Percentiles rank a stretch among this genome's conserved stretches.
These are phyloP conservation scores for Pontederia crassipes DNA, from an alignment of 176 grass and related monocot genomes.

Conservation along the genomic window DNA sequence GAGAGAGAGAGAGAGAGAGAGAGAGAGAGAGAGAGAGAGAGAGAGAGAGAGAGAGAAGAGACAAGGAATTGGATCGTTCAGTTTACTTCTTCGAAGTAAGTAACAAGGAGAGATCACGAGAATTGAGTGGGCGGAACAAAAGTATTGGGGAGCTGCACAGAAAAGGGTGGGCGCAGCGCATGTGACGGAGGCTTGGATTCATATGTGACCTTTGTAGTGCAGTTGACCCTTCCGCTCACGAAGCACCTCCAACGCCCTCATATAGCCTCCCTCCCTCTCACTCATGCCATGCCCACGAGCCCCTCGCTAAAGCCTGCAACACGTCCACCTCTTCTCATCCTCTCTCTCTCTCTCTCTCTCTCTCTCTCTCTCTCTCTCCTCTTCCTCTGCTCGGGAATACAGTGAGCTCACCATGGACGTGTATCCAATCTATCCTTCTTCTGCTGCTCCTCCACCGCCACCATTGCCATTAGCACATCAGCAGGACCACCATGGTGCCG, in stretches of 20 bases:
- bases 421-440: neutral
- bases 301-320: neutral
- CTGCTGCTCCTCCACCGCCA: slow-evolving; percentile 15
- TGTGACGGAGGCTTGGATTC: slow-evolving; percentile 31
- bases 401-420: slow-evolving; percentile 1
- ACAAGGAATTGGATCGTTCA: neutral
- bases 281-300: neutral
- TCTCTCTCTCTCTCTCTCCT: slow-evolving; percentile 1
- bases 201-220: slow-evolving; percentile 19
- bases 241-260: neutral
- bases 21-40: neutral
- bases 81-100: neutral
- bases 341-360: slow-evolving; percentile 3
- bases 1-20: neutral
- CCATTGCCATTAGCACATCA: neutral
- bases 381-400: neutral
- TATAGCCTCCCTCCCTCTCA: neutral
- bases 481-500: neutral
- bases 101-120: slow-evolving; percentile 11
- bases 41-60: neutral
- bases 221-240: slow-evolving; percentile 13
- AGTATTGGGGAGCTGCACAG: neutral
- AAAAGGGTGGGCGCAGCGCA: slow-evolving; percentile 24
- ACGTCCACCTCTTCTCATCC: neutral
- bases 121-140: neutral